Evolutionary conservation across 1,139 yeast species (phyloP), one percentile per base, ranked within the genome.

Genomic region (Entelexis paramagnoliae): DNA sequence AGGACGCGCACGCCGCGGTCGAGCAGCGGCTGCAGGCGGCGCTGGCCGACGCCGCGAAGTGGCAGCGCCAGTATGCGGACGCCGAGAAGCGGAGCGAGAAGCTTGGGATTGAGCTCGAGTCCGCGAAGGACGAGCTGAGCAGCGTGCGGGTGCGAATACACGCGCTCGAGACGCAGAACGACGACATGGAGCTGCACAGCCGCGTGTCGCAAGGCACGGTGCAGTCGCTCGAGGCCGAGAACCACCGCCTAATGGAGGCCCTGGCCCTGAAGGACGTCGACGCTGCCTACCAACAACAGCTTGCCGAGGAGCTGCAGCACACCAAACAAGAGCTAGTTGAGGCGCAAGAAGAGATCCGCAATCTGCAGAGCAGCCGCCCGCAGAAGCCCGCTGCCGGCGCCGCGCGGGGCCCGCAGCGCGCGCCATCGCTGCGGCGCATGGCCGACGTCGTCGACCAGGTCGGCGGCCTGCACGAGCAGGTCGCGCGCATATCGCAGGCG

Each of bases 231-330:
- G 24, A 45, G 16, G 39, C 30, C 8, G 56, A 53, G 17, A 48
- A 48, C 30, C 43, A 41, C 17, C 35, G 29, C 8, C 38, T 53
- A 6, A 47, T 53, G 2, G 56, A 53, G 24, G 17, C 16, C n/a
- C 44, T 53, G 29, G 56, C 56, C 13, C 47, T 53, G 19, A 22
- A 20, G 3, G 52, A 48, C 10, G 43, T 32, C 6, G 49, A 44
- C 16, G 13, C 16, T 2, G 39, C 45, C 2, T 16, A 38, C 10
- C 16, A 20, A 11, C 30, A 49, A 7, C 48, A 42, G 19, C 20
- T 32, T 10, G 22, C 13, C 3, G 47, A 14, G n/a, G 49, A 34
- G n/a, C 32, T 46, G 13, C 46, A 52, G 29, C 41, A 51, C 24
- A 17, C 35, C 10, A 41, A 26, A 4, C 44, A 50, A n/a, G 49